Evolutionary conservation across 176 grass and related monocot species (phyloP), one percentile per base, ranked within the genome.

Genomic region (Poa pratensis): DNA sequence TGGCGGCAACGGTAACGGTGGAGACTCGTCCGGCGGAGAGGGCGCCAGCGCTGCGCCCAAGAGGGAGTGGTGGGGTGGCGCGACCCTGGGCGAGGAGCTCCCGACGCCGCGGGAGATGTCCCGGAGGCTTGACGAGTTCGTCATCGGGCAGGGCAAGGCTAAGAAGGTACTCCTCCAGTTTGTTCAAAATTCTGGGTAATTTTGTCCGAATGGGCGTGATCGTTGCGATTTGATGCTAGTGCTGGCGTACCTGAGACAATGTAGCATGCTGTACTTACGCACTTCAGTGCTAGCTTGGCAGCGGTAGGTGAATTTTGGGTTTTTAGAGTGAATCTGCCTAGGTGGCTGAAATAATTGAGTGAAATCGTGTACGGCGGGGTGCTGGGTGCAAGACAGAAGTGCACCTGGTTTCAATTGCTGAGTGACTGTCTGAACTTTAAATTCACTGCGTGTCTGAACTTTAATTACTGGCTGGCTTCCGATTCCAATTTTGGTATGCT

Each of bases 91-190:
- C 17, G 87, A 87, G 60, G 93, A 98, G 89, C 85, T 98, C 54
- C 87, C 93, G 23, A 98, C 96, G 79, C 96, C 96, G 42, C 86
- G 92, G 92, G 96, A 98, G 96, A 94, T 95, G 84, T 95, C 89
- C 61, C 76, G 91, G 75, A 84, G 83, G 69, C 91, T 98, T 7
- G 96, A 98, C 24, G 92, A 90, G 49, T 98, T 98, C 89, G 89
- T 98, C 86, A 92, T 98, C 69, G 96, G 96, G 26, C 96, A 98
- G 87, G 80, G 87, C 14, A 88, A 80, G 62, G 93, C 96, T 34
- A 98, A 98, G 73, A 98, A 98, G 96, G 96, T 95, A 77, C 23
- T 2, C 67, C 67, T 2, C 67, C 67, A 11, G 35, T 88, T 28
- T 85, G 32, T 34, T 69, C 69, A 64, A 69, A 80, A 72, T 92